phyloP scores from a whole-genome alignment of 2,329 filamentous ascomycete genomes.

The Arthrobotrys megalospora region DNA sequence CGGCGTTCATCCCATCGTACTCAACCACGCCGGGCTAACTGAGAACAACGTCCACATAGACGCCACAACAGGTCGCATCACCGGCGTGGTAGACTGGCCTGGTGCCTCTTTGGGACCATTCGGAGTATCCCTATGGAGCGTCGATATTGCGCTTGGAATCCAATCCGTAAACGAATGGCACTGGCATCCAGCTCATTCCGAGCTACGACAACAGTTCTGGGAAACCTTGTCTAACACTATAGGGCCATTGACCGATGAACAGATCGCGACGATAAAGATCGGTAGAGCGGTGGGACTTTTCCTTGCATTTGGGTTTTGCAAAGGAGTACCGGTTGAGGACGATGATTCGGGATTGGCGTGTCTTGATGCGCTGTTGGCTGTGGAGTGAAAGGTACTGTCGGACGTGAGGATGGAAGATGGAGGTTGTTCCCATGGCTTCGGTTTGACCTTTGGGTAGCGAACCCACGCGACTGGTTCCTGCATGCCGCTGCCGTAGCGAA shows the following conservation, averaged over 20 bases:
- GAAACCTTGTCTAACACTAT: neutral
- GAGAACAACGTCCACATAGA: constrained; percentile 8
- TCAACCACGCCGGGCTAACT: neutral
- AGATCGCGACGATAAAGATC: constrained; percentile 4
- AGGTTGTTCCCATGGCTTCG: neutral
- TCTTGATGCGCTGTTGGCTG: constrained; percentile 4
- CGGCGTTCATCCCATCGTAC: neutral
- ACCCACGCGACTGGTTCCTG: constrained; percentile 50
- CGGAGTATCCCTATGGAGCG: neutral
- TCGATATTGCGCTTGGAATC: neutral
- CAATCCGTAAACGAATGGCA: constrained; percentile 9
- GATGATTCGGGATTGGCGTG: constrained; percentile 1
- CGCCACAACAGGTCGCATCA: neutral
- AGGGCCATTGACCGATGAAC: neutral
- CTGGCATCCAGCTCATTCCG: constrained; percentile 1
- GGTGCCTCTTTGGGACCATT: neutral
- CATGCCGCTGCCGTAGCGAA: constrained; percentile 36
- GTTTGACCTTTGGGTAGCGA: constrained; percentile 12
- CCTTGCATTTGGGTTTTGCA: constrained; percentile 11
- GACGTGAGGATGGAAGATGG: neutral
- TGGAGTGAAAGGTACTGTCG: neutral
- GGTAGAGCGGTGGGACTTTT: constrained; percentile 4
- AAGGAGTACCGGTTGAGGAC: constrained; percentile 14
- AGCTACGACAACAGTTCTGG: constrained; percentile 4
- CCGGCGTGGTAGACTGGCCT: constrained; percentile 5